A percentile compares a stretch with the other conserved stretches of the same genome.
These are phyloP conservation scores for Neurospora sp. DNA, from an alignment of 495 filamentous ascomycete genomes.

Conservation along the genomic window DNA sequence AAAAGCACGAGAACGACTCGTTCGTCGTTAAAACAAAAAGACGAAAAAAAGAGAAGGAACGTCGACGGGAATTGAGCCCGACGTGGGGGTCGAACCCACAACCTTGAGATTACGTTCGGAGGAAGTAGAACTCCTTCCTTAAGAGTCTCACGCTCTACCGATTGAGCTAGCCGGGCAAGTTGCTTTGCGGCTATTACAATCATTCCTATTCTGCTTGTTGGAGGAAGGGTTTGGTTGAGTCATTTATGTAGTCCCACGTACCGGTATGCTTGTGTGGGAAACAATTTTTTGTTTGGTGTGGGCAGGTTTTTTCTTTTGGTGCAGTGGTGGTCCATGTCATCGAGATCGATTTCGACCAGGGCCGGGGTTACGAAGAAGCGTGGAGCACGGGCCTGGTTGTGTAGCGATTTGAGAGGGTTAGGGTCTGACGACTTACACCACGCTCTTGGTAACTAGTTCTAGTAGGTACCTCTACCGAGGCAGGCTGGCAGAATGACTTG, in stretches of 20 bases:
- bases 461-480: background rate
- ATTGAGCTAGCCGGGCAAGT: conserved; percentile 50
- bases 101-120: background rate
- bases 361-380: too few species aligned
- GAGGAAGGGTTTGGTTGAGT: background rate
- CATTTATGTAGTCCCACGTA: background rate
- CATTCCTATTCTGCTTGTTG: background rate
- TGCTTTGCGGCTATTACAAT: background rate
- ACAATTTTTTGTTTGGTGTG: background rate
- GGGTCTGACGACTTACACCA: background rate
- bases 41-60: background rate
- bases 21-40: too few species aligned
- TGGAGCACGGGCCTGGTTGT: too few species aligned
- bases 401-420: background rate
- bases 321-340: background rate
- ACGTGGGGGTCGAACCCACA: background rate
- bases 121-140: conserved; percentile 29
- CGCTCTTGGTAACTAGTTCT: background rate
- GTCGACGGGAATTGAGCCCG: background rate
- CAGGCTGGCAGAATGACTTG: background rate
- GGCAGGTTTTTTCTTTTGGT: too few species aligned
- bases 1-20: too few species aligned
- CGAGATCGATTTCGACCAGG: background rate
- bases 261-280: background rate
- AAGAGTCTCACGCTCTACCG: conserved; percentile 69